Base-by-base conservation (phyloP, 148 eudicot genomes). In the Diospyros kaki region DNA sequence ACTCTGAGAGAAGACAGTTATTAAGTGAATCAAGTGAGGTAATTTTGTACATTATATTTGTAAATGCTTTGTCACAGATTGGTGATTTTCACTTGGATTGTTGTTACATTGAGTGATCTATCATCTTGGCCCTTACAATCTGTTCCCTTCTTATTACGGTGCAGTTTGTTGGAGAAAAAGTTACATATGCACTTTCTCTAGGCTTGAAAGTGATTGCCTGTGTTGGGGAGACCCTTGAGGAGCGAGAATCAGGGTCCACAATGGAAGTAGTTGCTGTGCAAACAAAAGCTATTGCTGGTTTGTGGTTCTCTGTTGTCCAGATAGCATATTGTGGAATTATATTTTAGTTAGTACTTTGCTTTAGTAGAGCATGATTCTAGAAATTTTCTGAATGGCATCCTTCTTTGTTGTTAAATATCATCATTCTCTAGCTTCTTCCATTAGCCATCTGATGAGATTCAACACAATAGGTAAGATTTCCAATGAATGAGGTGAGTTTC, bases 181-280 rank as follows among this genome's bases (percentile, higher is more conserved):
- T 84, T 44, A 81, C 87, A 52, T 84, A 88, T 82, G 89, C 89
- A 8, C 91, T 88, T 48, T 82, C 87, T 60, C 86, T 80, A 74
- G 91, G 91, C 71, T 76, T 88, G 75, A 83, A 83, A 71, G 91
- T 88, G 75, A 88, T 88, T 60, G 91, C 91, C 59, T 88, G 91
- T 73, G 82, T 88, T 14, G 91, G 91, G 39, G 91, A 88, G 76
- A 85, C 91, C 17, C 81, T 88, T 77, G 87, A 83, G 80, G 87
- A 88, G 83, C 89, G 91, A 51, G 89, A 88, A 71, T 80, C 86
- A 61, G 91, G 89, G 45, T 75, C 86, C 66, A 88, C 91, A 46
- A 74, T 84, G 84, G 76, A 81, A 48, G 91, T 88, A 69, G 89
- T 86, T 73, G 85, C 91, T 58, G 87, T 85, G 66, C 91, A 88